Percentiles rank a stretch among this genome's conserved stretches.
These are phyloP conservation scores for Malus hybrid DNA, from an alignment of 331 rosid genomes.

Conservation along the genomic window DNA sequence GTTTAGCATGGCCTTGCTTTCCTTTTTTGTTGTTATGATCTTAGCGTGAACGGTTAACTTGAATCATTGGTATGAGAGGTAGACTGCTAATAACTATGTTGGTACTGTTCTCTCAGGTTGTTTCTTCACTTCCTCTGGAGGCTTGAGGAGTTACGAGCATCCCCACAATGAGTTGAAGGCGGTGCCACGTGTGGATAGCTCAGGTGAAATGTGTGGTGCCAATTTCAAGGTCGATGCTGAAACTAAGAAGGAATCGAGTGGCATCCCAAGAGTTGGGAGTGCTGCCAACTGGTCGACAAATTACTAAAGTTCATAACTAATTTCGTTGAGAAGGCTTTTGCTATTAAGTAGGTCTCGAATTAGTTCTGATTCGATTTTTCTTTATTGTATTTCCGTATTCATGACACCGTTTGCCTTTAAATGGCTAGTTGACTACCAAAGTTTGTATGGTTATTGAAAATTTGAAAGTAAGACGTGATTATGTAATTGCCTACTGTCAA, in stretches of 20 bases:
- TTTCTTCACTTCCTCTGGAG: conserved; percentile 79
- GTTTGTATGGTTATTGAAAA: not conserved
- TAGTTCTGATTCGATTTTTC: conserved; percentile 19
- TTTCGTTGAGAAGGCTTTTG: conserved; percentile 15
- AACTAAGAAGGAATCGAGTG: conserved; percentile 57
- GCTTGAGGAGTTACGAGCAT: conserved; percentile 92
- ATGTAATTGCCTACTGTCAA: conserved; percentile 19
- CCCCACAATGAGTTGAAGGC: conserved; percentile 89
- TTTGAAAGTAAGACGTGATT: conserved; percentile 12
- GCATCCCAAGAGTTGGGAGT: conserved; percentile 98
- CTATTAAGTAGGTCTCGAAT: conserved; percentile 13
- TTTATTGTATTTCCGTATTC: not conserved
- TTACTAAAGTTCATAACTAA: conserved; percentile 35
- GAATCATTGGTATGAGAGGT: not conserved
- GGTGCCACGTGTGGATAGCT: conserved; percentile 91
- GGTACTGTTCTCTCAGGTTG: conserved; percentile 46
- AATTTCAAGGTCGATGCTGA: conserved; percentile 76
- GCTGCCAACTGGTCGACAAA: conserved; percentile 88
- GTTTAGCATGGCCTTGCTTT: not conserved
- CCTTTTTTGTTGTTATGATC: no score
- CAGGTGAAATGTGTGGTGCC: conserved; percentile 80
- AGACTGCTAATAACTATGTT: not conserved
- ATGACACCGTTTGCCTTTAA: not conserved
- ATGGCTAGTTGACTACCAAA: not conserved
- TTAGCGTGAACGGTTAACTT: not conserved